Percentiles rank a stretch among this genome's conserved stretches.
Evolutionary conservation across 331 rosid species (phyloP).

Genomic region (Cydonia oblonga): DNA sequence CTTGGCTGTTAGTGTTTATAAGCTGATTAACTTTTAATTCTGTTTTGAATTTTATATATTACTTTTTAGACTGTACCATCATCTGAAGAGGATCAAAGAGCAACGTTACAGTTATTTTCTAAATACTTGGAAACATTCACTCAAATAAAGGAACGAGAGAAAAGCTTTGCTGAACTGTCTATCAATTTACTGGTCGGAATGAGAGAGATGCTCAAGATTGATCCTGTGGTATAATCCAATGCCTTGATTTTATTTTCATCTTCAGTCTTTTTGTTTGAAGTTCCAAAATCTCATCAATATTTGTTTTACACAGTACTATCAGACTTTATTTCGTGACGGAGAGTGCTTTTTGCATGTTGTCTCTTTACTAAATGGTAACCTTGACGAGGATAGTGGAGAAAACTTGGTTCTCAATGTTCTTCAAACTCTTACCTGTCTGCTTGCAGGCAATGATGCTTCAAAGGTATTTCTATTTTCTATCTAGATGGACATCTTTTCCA

Average conservation of each 20-base stretch:
- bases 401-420: slow-evolving; percentile 77
- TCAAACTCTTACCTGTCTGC: slow-evolving; percentile 81
- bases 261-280: slow-evolving; percentile 2
- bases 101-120: slow-evolving; percentile 70
- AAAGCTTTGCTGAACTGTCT: slow-evolving; percentile 54
- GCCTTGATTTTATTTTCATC: slow-evolving; percentile 10
- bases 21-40: slow-evolving; percentile 14
- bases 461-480: slow-evolving; percentile 39
- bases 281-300: slow-evolving; percentile 13
- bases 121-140: slow-evolving; percentile 83
- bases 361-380: slow-evolving; percentile 77
- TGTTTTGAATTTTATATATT: slow-evolving; percentile 3
- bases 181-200: slow-evolving; percentile 75
- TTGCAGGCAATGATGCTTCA: slow-evolving; percentile 65
- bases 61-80: slow-evolving; percentile 46
- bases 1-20: slow-evolving; percentile 7
- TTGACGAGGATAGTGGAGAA: slow-evolving; percentile 54
- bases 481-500: not conserved
- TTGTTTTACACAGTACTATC: slow-evolving; percentile 65
- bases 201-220: slow-evolving; percentile 56
- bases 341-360: slow-evolving; percentile 96
- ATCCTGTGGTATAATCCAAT: slow-evolving; percentile 48
- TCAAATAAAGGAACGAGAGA: slow-evolving; percentile 72
- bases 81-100: slow-evolving; percentile 64
- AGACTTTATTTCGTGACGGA: slow-evolving; percentile 83